Base-by-base conservation (phyloP, 768 basidiomycete genomes). In the Hygrophoropsis aurantiaca region DNA sequence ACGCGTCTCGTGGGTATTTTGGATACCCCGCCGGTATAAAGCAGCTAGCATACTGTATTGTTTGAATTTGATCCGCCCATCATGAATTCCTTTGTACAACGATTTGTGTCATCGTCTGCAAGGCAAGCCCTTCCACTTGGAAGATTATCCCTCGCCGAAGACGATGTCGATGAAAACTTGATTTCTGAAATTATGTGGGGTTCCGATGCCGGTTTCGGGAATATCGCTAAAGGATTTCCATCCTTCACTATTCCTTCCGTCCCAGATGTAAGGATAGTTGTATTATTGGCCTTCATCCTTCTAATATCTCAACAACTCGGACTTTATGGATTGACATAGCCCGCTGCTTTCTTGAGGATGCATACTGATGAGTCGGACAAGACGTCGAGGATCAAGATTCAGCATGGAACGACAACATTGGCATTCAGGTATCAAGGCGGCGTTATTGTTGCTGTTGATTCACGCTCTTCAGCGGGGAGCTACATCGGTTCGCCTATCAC, bases 321-420 rank as follows among this genome's bases (percentile, higher is more conserved):
- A 30, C 27, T 7, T 30, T 6, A n/a, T n/a, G n/a, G n/a, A n/a
- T 15, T 16, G 33, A 11, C 10, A 38, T 60, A 84, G 81, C 81
- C 81, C 15, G 66, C 76, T 16, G 67, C 74, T 1, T 84, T 84
- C 66, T 68, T 84, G 51, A 69, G 75, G 38, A 58, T 79, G 52
- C 79, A 82, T 66, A 82, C 82, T 21, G 80, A 82, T 61, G 80
- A 81, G 59, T 73, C 75, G 54, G 80, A 79, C 4, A 79, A 82
- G 65, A 74, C 79, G 15, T 66, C 70, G 27, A 74, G 76, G 50
- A 83, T 85, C 62, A 84, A 84, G 72, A 80, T 85, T 52, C 77
- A 80, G 53, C 83, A 85, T 66, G 83, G 83, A 26, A 85, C 83
- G 10, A 85, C 83, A 4, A 84, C 82, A 1, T 71, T 85, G 26